Percentiles rank a stretch among this genome's conserved stretches.
These are phyloP conservation scores for Umbelopsis sp. DNA, from an alignment of 192 early-diverging fungal genomes.

Conservation along the genomic window DNA sequence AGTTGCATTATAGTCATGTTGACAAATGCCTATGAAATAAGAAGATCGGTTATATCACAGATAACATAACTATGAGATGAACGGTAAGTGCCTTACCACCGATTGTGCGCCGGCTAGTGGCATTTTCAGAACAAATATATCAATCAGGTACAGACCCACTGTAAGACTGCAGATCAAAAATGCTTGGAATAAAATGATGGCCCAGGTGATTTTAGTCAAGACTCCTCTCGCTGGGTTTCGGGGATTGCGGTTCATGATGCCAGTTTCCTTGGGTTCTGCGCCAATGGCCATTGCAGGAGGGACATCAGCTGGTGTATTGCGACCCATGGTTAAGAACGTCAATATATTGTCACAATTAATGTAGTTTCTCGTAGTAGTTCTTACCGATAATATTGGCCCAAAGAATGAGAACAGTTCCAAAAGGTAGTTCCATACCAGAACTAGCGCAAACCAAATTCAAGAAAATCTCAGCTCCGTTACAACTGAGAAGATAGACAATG, in stretches of 20 bases:
- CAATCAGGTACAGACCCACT: constrained; percentile 62
- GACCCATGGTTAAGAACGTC: neutral
- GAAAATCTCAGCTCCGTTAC: constrained; percentile 96
- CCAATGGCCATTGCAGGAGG: constrained; percentile 95
- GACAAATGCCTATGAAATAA: constrained; percentile 62
- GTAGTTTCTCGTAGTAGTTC: neutral
- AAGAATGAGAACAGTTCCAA: constrained; percentile 92
- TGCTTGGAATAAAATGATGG: constrained; percentile 75
- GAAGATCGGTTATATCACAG: neutral
- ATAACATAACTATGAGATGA: neutral
- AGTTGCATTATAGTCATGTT: constrained; percentile 88
- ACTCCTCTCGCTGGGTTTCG: constrained; percentile 77
- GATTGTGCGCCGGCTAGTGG: constrained; percentile 47
- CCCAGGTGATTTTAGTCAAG: constrained; percentile 61
- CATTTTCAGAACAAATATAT: constrained; percentile 42
- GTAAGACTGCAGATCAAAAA: constrained; percentile 66
- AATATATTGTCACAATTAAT: neutral
- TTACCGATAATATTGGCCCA: constrained; percentile 93
- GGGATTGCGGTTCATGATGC: constrained; percentile 85
- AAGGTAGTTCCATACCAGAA: constrained; percentile 80
- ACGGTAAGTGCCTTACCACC: constrained; percentile 33
- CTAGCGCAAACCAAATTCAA: constrained; percentile 78
- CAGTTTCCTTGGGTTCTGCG: constrained; percentile 82
- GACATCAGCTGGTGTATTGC: constrained; percentile 72
- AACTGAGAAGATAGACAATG: constrained; percentile 90